These are phyloP conservation scores for Agrostemma githago DNA, from an alignment of 148 eudicot genomes.

Conservation along the genomic window DNA sequence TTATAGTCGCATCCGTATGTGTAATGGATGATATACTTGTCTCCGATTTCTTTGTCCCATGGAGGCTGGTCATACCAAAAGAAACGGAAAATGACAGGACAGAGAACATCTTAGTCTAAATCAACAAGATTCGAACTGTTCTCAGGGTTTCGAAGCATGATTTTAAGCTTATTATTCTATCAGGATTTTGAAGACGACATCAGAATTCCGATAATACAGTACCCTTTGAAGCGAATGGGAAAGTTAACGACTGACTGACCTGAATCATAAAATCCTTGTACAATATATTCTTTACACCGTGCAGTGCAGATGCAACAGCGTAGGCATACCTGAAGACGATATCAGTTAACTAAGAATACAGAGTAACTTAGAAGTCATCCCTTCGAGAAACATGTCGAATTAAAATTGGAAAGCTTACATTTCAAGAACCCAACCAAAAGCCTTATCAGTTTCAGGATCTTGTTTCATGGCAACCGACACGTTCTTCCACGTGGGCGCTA, in stretches of 20 bases:
- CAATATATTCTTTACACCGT: constrained; percentile 81
- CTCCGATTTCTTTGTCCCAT: constrained; percentile 84
- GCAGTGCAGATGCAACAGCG: constrained; percentile 90
- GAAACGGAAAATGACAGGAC: constrained; percentile 3
- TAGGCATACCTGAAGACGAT: constrained; percentile 76
- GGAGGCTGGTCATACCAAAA: constrained; percentile 60
- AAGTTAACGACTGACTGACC: constrained; percentile 47
- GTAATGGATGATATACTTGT: constrained; percentile 82
- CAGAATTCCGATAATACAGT: too few relatives aligned
- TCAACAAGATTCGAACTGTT: constrained; percentile 9
- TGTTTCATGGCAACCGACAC: constrained; percentile 89
- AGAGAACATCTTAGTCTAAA: constrained; percentile 4
- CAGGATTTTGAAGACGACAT: neutral
- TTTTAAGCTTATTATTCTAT: neutral
- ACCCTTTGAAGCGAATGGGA: neutral
- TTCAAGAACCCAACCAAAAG: constrained; percentile 98
- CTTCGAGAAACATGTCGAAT: neutral
- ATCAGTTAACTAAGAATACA: neutral
- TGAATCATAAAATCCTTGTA: constrained; percentile 98
- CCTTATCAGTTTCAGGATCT: constrained; percentile 89
- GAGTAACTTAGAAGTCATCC: neutral
- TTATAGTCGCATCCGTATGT: constrained; percentile 98
- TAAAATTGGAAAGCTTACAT: constrained; percentile 42
- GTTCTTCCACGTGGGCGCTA: constrained; percentile 98
- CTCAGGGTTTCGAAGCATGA: neutral